These are phyloP conservation scores for Hypoxylon subgilvum DNA, from an alignment of 495 filamentous ascomycete species.

Conservation along the genomic window DNA sequence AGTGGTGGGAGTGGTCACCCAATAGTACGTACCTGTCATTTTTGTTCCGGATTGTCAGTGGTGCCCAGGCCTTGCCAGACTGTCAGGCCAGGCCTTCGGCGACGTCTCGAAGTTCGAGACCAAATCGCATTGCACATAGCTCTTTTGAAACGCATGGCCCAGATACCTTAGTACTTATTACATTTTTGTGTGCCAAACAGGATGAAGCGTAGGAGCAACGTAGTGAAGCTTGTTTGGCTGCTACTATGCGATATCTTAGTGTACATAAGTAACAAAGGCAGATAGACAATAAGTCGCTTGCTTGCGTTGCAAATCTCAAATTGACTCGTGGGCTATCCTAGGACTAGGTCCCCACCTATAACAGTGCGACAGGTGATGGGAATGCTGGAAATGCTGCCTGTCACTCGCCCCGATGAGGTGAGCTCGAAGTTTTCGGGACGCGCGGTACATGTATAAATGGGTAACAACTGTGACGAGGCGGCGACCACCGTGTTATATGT, in stretches of 20 bases:
- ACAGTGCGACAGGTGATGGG: constrained; percentile 39
- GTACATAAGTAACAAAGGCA: constrained; percentile 3
- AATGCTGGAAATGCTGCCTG: constrained; percentile 40
- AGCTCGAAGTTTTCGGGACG: constrained; percentile 32
- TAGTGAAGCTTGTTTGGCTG: constrained; percentile 13
- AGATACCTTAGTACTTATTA: background rate
- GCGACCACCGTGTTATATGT: constrained; percentile 21
- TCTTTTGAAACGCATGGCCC: constrained; percentile 3
- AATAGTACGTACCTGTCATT: constrained; percentile 35
- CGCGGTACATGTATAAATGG: constrained; percentile 30
- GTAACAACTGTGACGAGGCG: constrained; percentile 16
- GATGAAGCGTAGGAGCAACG: background rate
- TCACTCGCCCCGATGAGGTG: constrained; percentile 38
- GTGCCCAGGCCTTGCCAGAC: constrained; percentile 28
- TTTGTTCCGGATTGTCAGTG: constrained; percentile 20
- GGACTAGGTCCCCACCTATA: constrained; percentile 31
- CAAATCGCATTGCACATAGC: background rate
- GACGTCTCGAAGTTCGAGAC: constrained; percentile 8
- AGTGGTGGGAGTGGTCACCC: constrained; percentile 11
- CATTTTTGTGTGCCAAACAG: background rate
- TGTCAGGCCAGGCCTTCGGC: constrained; percentile 22
- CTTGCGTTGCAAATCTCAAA: constrained; percentile 31
- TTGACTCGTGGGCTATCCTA: constrained; percentile 37
- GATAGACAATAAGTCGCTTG: constrained; percentile 26
- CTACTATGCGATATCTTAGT: background rate